Conservation (phyloP, 1,284 basidiomycete species). For the Papiliotrema nemorosa region DNA sequence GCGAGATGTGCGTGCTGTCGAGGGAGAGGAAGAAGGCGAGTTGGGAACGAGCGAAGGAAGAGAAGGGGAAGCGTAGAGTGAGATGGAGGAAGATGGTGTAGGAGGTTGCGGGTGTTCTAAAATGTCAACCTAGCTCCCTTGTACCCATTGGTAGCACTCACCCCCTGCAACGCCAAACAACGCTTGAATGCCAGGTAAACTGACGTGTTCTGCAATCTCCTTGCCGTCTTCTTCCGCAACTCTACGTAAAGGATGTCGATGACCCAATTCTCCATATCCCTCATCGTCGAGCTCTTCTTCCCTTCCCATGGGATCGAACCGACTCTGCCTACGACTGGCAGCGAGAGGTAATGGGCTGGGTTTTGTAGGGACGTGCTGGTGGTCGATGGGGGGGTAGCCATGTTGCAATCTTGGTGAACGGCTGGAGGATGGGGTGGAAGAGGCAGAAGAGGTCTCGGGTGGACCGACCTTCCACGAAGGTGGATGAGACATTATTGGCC, state of each 20-base stretch:
- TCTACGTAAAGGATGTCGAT: conserved; percentile 35
- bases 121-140: neutral
- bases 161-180: conserved; percentile 21
- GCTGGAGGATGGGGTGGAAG: too few relatives aligned
- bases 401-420: too few relatives aligned
- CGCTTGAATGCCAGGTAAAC: conserved; percentile 37
- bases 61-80: conserved; percentile 16
- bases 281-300: conserved; percentile 31
- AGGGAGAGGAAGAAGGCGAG: conserved; percentile 39
- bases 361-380: too few relatives aligned
- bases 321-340: conserved; percentile 15
- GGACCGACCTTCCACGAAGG: too few relatives aligned
- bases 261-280: conserved; percentile 36
- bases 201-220: conserved; percentile 18
- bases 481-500: too few relatives aligned
- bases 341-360: neutral
- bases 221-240: conserved; percentile 28
- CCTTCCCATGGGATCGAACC: conserved; percentile 40
- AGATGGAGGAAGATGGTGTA: conserved; percentile 14
- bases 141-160: conserved; percentile 8
- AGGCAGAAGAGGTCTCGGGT: too few relatives aligned
- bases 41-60: conserved; percentile 26
- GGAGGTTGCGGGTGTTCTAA: conserved; percentile 13
- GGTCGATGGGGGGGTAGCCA: too few relatives aligned
- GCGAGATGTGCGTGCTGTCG: conserved; percentile 34